Conservation (phyloP, 345 rosid species). For the Diplotaxis tenuifolia region DNA sequence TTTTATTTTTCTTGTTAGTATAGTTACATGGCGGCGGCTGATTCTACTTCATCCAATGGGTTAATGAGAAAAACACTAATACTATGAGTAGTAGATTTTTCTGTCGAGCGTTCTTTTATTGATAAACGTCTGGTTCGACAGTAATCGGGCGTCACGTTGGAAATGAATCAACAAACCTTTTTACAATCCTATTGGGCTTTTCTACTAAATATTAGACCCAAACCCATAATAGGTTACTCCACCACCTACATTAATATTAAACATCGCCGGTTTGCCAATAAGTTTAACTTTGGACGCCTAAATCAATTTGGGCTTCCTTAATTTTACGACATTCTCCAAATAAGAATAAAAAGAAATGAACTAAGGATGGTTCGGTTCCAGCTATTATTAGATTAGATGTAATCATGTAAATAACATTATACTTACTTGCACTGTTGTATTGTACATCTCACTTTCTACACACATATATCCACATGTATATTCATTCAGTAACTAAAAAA, state of each 20-base stretch:
- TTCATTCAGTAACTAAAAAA: too few species aligned
- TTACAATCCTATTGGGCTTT: background rate
- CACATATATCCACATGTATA: too few species aligned
- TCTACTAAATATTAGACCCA: background rate
- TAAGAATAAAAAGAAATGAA: background rate
- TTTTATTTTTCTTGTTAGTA: background rate
- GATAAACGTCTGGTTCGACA: background rate
- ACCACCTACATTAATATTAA: background rate
- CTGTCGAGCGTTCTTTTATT: background rate
- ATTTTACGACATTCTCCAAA: background rate
- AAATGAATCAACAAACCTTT: background rate
- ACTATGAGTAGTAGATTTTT: background rate
- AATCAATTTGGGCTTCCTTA: background rate
- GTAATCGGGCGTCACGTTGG: background rate
- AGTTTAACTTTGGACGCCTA: background rate
- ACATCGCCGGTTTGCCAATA: background rate
- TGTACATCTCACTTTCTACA: too few species aligned
- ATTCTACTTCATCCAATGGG: background rate
- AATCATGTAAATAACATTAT: too few species aligned
- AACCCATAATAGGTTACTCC: background rate
- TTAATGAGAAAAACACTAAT: background rate
- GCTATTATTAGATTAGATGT: too few species aligned
- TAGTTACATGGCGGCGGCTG: background rate
- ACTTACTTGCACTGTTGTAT: too few species aligned
- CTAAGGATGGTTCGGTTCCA: too few species aligned